Evolutionary conservation across 176 grass and related monocot species (phyloP).

Genomic region (Eragrostis curvula): DNA sequence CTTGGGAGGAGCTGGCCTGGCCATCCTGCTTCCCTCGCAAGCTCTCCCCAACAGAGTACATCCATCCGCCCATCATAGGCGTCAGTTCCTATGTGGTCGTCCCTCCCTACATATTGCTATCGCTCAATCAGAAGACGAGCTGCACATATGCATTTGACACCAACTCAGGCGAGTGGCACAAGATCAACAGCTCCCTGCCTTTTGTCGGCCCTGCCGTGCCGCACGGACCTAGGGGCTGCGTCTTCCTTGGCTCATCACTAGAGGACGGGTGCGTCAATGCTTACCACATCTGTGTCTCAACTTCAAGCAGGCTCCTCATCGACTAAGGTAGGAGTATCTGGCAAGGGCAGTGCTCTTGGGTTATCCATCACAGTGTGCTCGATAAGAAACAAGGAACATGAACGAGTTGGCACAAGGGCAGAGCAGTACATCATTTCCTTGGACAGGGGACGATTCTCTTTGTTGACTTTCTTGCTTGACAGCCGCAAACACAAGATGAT

Average conservation of each 20-base stretch:
- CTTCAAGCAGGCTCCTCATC: neutral
- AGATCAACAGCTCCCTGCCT: neutral
- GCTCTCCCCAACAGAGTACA: neutral
- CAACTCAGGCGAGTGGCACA: neutral
- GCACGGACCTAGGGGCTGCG: neutral
- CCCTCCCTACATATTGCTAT: neutral
- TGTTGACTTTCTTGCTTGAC: neutral
- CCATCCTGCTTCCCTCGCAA: neutral
- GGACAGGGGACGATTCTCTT: neutral
- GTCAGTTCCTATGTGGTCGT: neutral
- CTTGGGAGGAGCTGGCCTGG: neutral
- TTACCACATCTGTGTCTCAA: neutral
- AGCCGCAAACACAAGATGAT: too few species aligned
- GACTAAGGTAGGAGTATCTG: too few species aligned
- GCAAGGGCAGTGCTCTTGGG: neutral
- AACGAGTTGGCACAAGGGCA: neutral
- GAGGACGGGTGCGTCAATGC: neutral
- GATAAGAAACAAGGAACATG: neutral
- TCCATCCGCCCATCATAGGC: neutral
- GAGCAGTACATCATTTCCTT: neutral
- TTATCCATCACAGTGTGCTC: slow-evolving; percentile 1
- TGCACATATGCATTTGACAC: neutral
- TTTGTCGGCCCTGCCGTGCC: neutral
- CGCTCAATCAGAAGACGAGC: neutral
- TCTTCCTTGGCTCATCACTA: neutral